Percentiles rank a stretch among this genome's conserved stretches.
These are phyloP conservation scores for Globisporangium middletonii DNA, from an alignment of 352 stramenopile genomes.

Conservation along the genomic window DNA sequence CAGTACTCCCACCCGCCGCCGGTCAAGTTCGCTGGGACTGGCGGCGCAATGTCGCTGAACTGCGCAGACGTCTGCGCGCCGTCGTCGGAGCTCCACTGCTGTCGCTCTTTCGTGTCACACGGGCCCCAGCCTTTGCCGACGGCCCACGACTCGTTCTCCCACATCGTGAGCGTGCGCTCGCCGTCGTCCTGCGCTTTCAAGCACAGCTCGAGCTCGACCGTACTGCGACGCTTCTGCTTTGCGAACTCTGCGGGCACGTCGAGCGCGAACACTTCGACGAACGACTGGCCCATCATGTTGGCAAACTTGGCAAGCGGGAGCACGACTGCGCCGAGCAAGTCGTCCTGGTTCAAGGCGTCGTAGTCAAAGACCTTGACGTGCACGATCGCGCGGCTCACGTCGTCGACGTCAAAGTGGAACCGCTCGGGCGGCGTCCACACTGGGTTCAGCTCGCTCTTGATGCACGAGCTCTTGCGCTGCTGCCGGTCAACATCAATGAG, in stretches of 20 bases:
- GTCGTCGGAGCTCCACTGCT: slow-evolving; percentile 52
- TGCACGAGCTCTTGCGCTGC: slow-evolving; percentile 48
- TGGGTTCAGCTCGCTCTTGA: slow-evolving; percentile 63
- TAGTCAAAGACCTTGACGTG: slow-evolving; percentile 58
- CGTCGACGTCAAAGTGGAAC: slow-evolving; percentile 50
- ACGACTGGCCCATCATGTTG: slow-evolving; percentile 29
- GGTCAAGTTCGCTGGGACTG: slow-evolving; percentile 27
- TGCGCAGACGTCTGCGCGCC: slow-evolving; percentile 31
- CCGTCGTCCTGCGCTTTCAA: slow-evolving; percentile 31
- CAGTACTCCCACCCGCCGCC: slow-evolving; percentile 51
- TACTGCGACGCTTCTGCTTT: slow-evolving; percentile 36
- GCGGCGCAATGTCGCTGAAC: slow-evolving; percentile 40
- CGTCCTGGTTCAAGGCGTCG: slow-evolving; percentile 55
- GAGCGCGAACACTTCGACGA: slow-evolving; percentile 46
- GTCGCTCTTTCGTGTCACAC: slow-evolving; percentile 34
- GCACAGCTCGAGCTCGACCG: slow-evolving; percentile 51
- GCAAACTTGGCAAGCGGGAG: slow-evolving; percentile 46
- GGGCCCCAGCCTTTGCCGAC: slow-evolving; percentile 40
- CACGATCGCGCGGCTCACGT: slow-evolving; percentile 38
- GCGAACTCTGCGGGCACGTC: slow-evolving; percentile 36
- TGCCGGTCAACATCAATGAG: slow-evolving; percentile 42
- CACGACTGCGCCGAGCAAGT: slow-evolving; percentile 52
- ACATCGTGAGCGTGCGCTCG: slow-evolving; percentile 35
- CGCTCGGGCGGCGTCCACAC: slow-evolving; percentile 52
- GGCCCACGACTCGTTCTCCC: slow-evolving; percentile 64